Evolutionary conservation across 192 early-diverging fungal species (phyloP), one percentile per base, ranked within the genome.

Genomic region (Coemansia sp.): DNA sequence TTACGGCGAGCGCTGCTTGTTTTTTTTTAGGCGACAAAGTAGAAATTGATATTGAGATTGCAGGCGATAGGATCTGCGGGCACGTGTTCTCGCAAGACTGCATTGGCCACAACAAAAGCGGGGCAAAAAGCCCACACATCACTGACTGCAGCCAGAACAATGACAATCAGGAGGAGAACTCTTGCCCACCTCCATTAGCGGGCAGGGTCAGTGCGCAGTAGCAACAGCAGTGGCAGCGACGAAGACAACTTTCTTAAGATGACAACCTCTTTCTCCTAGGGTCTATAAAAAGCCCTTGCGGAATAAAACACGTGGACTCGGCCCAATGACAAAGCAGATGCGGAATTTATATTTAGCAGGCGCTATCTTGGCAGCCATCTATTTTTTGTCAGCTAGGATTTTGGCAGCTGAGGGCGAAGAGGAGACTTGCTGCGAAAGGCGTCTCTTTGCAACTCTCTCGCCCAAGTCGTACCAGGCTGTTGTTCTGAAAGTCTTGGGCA

Each of bases 301-400:
- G 32, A 58, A 58, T 7, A 50, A 50, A 21, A 23, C 47, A 50
- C 47, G 19, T 50, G 47, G 47, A 21, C 19, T 26, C 47, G 47
- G 47, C 19, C 47, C 47, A 59, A 59, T 37, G 33, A 33, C 30
- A 59, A 59, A 59, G 57, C 26, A 59, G 33, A 59, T 33, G 57
- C 33, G 57, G 57, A 59, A 32, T n/a, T 59, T 21, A 43, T 43
- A 13, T 13, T 33, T 59, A 33, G 19, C 5, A 59, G 57, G 26
- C 14, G 42, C 42, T 43, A 32, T 47, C 46, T 47, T 47, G 37
- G 37, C 37, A 38, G 37, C 37, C 37, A 38, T 38, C 44, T 46
- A n/a, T 46, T 43, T 46, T 46, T 46, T n/a, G 14, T n/a, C 6
- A n/a, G n/a, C 14, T 13, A 43, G 44, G 44, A 16, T 46, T 46